These are phyloP conservation scores for Chrysosporium keratinophilum DNA, from an alignment of 2,329 filamentous ascomycete genomes.

Conservation along the genomic window DNA sequence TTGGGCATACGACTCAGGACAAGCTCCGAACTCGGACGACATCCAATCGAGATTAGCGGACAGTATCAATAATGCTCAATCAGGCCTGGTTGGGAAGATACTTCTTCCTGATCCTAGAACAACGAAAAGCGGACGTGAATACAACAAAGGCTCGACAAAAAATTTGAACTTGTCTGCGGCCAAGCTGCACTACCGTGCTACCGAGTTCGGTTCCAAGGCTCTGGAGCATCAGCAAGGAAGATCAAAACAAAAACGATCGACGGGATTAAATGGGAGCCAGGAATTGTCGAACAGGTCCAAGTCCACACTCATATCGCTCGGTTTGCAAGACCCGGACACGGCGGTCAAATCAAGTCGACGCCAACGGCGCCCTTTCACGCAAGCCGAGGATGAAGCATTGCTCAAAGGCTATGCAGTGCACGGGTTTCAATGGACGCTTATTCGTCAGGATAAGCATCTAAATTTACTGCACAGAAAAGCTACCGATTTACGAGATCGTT, in stretches of 20 bases:
- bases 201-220: not conserved
- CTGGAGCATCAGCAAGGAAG: not conserved
- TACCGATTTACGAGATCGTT: constrained; percentile 52
- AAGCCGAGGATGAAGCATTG: constrained; percentile 48
- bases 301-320: constrained; percentile 32
- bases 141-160: not conserved
- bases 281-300: constrained; percentile 26
- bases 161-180: not conserved
- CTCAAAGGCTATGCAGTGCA: constrained; percentile 50
- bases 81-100: constrained; percentile 12
- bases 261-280: constrained; percentile 20
- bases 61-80: constrained; percentile 10
- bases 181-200: not conserved
- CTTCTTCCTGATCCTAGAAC: constrained; percentile 20
- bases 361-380: constrained; percentile 46
- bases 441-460: constrained; percentile 46
- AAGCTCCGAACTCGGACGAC: constrained; percentile 29
- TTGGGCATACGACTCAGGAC: constrained; percentile 35
- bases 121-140: constrained; percentile 14
- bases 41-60: constrained; percentile 21
- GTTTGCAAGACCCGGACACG: constrained; percentile 41
- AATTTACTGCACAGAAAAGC: constrained; percentile 43
- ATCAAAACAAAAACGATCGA: constrained; percentile 1
- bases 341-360: constrained; percentile 41
- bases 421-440: constrained; percentile 51